Evolutionary conservation across 345 rosid genomes (phyloP).

Genomic region (Syzygium grande): DNA sequence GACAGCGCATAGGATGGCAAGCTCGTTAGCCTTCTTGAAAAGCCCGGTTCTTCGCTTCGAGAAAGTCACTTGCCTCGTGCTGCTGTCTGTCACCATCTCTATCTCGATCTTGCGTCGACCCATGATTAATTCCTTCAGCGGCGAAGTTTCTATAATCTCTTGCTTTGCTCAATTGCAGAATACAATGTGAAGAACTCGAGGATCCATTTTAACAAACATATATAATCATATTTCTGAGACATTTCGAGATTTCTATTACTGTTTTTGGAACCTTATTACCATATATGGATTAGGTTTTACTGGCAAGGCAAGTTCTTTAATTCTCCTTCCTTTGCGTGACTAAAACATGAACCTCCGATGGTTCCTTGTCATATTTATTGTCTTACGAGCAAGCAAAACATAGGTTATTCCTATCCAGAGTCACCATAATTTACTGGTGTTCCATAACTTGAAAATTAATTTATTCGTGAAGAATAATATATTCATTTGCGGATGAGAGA

Average conservation of each 20-base stretch:
- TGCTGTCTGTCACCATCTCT: slow-evolving; percentile 43
- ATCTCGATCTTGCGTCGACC: slow-evolving; percentile 64
- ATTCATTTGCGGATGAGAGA: neutral
- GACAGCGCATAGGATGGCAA: slow-evolving; percentile 43
- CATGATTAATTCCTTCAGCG: slow-evolving; percentile 13
- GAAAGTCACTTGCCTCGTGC: slow-evolving; percentile 60
- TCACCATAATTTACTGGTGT: neutral
- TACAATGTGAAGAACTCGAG: neutral
- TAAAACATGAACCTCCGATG: neutral
- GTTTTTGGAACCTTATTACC: neutral
- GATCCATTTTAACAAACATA: neutral
- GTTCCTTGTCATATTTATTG: neutral
- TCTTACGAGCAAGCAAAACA: neutral
- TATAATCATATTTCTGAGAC: neutral
- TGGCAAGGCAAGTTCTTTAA: neutral
- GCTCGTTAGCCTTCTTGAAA: slow-evolving; percentile 64
- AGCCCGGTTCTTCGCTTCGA: slow-evolving; percentile 58
- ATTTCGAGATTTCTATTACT: neutral
- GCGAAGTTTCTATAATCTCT: neutral
- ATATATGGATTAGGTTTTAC: neutral
- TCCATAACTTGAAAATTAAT: neutral
- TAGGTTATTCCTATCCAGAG: neutral
- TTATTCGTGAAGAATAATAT: neutral
- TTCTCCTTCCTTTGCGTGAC: neutral
- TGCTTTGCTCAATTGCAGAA: neutral